Percentiles rank a stretch among this genome's conserved stretches.
Conservation (phyloP, 2,329 filamentous ascomycete species). For the Xylaria polymorpha region DNA sequence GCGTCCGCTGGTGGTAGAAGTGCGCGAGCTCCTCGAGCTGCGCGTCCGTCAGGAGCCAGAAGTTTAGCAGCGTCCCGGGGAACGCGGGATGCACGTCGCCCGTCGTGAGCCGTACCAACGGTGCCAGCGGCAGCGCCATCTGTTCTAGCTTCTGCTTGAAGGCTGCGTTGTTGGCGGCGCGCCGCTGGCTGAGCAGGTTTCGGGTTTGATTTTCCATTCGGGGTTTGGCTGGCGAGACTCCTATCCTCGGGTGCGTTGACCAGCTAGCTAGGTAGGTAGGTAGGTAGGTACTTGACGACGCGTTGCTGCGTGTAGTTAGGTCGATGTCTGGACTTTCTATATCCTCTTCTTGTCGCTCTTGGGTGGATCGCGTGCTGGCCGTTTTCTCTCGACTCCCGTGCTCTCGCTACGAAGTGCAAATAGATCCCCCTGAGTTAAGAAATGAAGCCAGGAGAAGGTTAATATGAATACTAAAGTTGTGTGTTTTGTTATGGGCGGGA, state of each 20-base stretch:
- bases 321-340: background rate
- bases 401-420: constrained; percentile 9
- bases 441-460: constrained; percentile 37
- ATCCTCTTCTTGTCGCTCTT: background rate
- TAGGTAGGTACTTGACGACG: background rate
- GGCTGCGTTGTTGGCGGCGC: constrained; percentile 59
- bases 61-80: constrained; percentile 73
- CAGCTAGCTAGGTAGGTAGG: background rate
- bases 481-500: constrained; percentile 13
- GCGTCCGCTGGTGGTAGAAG: constrained; percentile 78
- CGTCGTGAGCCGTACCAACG: constrained; percentile 72
- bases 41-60: constrained; percentile 77
- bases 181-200: constrained; percentile 50
- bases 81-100: constrained; percentile 73
- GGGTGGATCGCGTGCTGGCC: background rate
- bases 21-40: constrained; percentile 76
- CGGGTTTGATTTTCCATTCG: constrained; percentile 44
- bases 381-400: background rate
- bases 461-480: constrained; percentile 16
- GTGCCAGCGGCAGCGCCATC: constrained; percentile 73
- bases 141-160: constrained; percentile 72
- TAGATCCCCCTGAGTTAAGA: constrained; percentile 17
- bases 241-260: background rate
- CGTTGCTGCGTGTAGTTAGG: background rate
- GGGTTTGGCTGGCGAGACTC: background rate